Conservation (phyloP, 208 protist species). For the Wallacemonas sp. region DNA sequence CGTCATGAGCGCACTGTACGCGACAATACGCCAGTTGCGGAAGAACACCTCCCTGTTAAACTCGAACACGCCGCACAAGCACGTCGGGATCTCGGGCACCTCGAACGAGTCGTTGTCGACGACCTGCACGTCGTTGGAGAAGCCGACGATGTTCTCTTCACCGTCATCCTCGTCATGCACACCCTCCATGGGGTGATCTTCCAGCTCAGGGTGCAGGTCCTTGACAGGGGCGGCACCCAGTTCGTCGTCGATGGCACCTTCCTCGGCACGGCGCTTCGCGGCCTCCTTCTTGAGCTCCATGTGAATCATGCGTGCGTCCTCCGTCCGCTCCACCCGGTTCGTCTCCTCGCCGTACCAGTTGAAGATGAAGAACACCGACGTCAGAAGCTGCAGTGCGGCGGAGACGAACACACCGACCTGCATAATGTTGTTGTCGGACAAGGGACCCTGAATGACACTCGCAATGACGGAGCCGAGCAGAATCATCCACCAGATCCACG, state of each 20-base stretch:
- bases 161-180: not conserved
- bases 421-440: slow-evolving; percentile 46
- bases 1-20: slow-evolving; percentile 35
- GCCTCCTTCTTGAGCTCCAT: slow-evolving; percentile 24
- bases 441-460: slow-evolving; percentile 42
- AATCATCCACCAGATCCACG: slow-evolving; percentile 65
- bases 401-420: slow-evolving; percentile 54
- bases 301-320: slow-evolving; percentile 35
- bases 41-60: slow-evolving; percentile 23
- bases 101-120: slow-evolving; percentile 13
- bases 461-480: slow-evolving; percentile 48
- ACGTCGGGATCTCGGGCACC: slow-evolving; percentile 16
- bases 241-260: slow-evolving; percentile 23
- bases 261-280: not conserved
- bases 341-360: slow-evolving; percentile 73
- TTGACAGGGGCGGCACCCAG: slow-evolving; percentile 32
- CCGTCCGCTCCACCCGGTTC: slow-evolving; percentile 47
- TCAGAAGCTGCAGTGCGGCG: slow-evolving; percentile 54
- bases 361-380: slow-evolving; percentile 54
- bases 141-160: not conserved
- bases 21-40: slow-evolving; percentile 29
- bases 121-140: not conserved
- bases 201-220: slow-evolving; percentile 6
- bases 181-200: slow-evolving; percentile 15
- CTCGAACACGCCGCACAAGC: slow-evolving; percentile 19